Base-by-base conservation (phyloP, 2,329 filamentous ascomycete genomes). In the Arachnopeziza araneosa region DNA sequence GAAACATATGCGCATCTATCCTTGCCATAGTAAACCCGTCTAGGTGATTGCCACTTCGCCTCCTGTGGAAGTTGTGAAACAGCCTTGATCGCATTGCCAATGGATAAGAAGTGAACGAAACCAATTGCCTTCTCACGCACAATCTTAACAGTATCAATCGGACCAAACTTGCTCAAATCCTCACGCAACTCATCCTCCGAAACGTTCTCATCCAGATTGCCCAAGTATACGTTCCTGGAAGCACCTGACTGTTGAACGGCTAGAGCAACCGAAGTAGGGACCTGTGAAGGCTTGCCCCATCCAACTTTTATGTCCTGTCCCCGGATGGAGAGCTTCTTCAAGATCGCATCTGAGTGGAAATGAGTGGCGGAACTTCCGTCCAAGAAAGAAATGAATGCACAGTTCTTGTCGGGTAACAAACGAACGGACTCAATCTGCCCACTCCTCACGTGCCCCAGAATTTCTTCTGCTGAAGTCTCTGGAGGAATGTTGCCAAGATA, bases 281-380 rank as follows among this genome's bases (percentile, higher is more conserved):
- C 95, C 76, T 96, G 93, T 2, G 95, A 98, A 32, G 95, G 93
- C 78, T 99, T 99, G 65, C 95, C 95, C 95, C 95, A 99, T 64
- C 95, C 95, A 70, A 99, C 93, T 82, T 99, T 99, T 80, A 99
- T 97, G 75, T 99, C 95, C 79, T 98, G 95, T 24, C 93, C 93
- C 77, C 96, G 93, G 79, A 99, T 96, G 70, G 93, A 93, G 73
- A 99, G 85, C 83, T 98, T 99, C 83, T 99, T 99, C 83, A 99
- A 84, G 77, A 99, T 99, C 68, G 95, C 95, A 81, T 99, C 95
- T 22, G 95, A 99, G 80, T 99, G 95, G 79, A 99, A 99, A 75
- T 99, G 95, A 23, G 93, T 98, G 59, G 95, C 95, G 30, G 95
- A 97, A 78, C 93, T 96, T 70, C 93, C 92, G 72, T 99, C 95